These are phyloP conservation scores for Kwoniella botswanensis DNA, from an alignment of 768 basidiomycete species.

Conservation along the genomic window DNA sequence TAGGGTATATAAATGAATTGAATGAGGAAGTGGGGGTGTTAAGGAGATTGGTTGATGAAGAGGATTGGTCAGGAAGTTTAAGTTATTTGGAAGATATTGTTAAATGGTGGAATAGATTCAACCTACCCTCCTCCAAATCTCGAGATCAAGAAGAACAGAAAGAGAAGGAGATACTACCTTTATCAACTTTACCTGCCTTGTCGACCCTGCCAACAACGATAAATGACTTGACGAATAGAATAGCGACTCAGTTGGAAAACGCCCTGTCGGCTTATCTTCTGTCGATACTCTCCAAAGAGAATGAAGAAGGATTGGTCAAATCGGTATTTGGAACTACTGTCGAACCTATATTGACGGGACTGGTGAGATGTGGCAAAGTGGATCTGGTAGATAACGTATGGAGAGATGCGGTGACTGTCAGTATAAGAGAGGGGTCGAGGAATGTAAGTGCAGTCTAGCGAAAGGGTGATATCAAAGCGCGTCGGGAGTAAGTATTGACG, in stretches of 20 bases:
- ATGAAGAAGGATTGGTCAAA: slow-evolving; percentile 16
- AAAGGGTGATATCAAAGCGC: background rate
- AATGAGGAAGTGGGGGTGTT: slow-evolving; percentile 78
- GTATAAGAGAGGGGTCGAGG: slow-evolving; percentile 48
- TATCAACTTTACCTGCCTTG: slow-evolving; percentile 42
- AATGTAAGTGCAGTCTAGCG: slow-evolving; percentile 36
- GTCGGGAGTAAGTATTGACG: background rate
- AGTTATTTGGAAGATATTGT: slow-evolving; percentile 59
- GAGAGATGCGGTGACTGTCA: slow-evolving; percentile 51
- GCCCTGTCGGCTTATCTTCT: slow-evolving; percentile 36
- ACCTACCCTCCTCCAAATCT: background rate
- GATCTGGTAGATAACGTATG: slow-evolving; percentile 53
- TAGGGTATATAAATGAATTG: slow-evolving; percentile 65
- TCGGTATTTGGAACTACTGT: slow-evolving; percentile 56
- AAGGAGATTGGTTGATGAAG: slow-evolving; percentile 74
- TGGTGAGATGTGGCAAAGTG: slow-evolving; percentile 64
- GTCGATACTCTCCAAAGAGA: slow-evolving; percentile 30
- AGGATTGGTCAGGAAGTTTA: slow-evolving; percentile 87
- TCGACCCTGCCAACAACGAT: slow-evolving; percentile 35
- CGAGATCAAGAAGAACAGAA: background rate
- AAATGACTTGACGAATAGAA: slow-evolving; percentile 23
- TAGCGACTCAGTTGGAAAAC: slow-evolving; percentile 48
- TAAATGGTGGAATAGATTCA: slow-evolving; percentile 50
- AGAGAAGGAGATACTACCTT: slow-evolving; percentile 18
- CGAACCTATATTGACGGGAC: slow-evolving; percentile 75